Percentiles rank a stretch among this genome's conserved stretches.
phyloP scores from a whole-genome alignment of 805 yeast species.

The Wickerhamomyces pijperi region DNA sequence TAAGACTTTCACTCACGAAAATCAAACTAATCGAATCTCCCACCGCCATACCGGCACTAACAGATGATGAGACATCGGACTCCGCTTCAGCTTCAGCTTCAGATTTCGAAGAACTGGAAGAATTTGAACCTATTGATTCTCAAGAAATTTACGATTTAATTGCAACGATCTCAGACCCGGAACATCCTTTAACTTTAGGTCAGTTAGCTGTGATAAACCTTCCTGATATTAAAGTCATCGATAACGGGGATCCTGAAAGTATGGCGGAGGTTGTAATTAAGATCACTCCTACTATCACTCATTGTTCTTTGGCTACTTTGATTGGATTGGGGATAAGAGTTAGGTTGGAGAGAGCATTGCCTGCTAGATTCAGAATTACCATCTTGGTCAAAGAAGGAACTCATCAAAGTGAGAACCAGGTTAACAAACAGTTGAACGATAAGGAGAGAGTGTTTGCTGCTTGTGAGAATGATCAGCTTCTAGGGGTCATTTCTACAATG shows the following conservation, averaged over 20 bases:
- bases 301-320: slow-evolving; percentile 90
- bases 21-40: too few species aligned
- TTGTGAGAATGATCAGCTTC: slow-evolving; percentile 87
- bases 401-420: slow-evolving; percentile 93
- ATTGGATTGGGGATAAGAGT: slow-evolving; percentile 94
- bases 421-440: slow-evolving; percentile 91
- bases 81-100: slow-evolving; percentile 9
- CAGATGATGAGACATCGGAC: slow-evolving; percentile 6
- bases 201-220: slow-evolving; percentile 89
- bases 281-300: slow-evolving; percentile 96
- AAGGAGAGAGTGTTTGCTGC: slow-evolving; percentile 98
- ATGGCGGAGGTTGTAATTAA: slow-evolving; percentile 70
- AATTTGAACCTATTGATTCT: slow-evolving; percentile 61
- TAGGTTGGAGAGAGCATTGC: slow-evolving; percentile 78
- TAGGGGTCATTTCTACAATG: slow-evolving; percentile 89
- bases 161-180: slow-evolving; percentile 88
- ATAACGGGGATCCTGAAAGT: slow-evolving; percentile 37
- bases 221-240: slow-evolving; percentile 62
- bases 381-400: slow-evolving; percentile 82
- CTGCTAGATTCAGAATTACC: slow-evolving; percentile 70
- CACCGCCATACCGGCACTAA: neutral
- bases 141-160: slow-evolving; percentile 87
- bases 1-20: slow-evolving; percentile 7
- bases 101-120: slow-evolving; percentile 24
- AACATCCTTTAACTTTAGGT: slow-evolving; percentile 90